Evolutionary conservation across 2,329 filamentous ascomycete genomes (phyloP).

Genomic region (Colletotrichum sp.): DNA sequence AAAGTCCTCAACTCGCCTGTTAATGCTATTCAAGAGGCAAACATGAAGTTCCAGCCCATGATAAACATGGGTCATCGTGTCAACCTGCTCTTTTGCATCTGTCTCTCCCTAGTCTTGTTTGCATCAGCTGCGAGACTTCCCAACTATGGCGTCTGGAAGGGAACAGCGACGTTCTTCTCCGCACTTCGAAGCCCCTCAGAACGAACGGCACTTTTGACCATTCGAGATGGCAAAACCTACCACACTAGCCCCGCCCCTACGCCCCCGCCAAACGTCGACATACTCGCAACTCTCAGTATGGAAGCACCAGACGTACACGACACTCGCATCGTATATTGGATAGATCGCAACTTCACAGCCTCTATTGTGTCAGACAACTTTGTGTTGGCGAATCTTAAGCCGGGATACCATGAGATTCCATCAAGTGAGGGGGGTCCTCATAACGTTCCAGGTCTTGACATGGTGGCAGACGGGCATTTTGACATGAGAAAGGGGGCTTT

Average conservation of each 20-base stretch:
- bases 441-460: neutral
- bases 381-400: neutral
- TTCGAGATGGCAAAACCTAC: neutral
- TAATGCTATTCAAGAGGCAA: neutral
- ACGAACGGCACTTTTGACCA: neutral
- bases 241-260: neutral
- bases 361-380: neutral
- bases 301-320: neutral
- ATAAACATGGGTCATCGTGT: neutral
- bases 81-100: neutral
- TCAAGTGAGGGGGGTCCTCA: neutral
- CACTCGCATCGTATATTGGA: neutral
- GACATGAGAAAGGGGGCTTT: neutral
- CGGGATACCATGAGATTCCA: neutral
- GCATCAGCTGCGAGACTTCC: neutral
- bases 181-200: neutral
- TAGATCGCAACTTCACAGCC: neutral
- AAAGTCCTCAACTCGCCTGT: neutral
- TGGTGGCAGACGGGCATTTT: neutral
- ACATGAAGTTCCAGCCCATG: neutral
- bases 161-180: neutral
- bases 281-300: neutral
- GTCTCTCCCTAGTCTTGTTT: neutral
- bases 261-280: neutral
- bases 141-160: neutral